A percentile compares a stretch with the other conserved stretches of the same genome.
Conservation (phyloP, 768 basidiomycete genomes). For the Rhodocollybia butyracea region DNA sequence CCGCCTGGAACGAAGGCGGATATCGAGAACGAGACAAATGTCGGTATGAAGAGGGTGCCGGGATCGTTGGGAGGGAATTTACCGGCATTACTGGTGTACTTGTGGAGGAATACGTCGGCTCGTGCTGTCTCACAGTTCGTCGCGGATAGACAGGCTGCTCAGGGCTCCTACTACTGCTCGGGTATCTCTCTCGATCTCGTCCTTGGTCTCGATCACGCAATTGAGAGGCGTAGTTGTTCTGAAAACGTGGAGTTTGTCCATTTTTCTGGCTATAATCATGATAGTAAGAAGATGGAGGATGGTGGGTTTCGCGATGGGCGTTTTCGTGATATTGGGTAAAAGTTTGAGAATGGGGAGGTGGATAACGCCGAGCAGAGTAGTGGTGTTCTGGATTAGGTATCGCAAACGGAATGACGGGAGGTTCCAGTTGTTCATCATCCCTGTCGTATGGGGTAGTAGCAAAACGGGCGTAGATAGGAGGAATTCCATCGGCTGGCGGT, state of each 20-base stretch:
- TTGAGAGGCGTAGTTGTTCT: too few species aligned
- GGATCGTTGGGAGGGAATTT: background rate
- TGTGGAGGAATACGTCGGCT: background rate
- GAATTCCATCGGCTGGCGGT: background rate
- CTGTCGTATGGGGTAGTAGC: background rate
- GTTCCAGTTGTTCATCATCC: background rate
- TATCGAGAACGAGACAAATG: background rate
- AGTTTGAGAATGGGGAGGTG: too few species aligned
- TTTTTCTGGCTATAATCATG: background rate
- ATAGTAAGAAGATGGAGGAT: background rate
- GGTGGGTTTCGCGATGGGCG: too few species aligned
- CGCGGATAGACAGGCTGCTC: background rate
- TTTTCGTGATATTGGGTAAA: too few species aligned
- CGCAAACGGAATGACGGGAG: background rate
- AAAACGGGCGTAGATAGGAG: constrained; percentile 1
- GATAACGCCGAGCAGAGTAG: too few species aligned
- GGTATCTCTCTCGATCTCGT: background rate
- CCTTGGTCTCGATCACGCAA: background rate
- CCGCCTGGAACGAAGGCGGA: background rate
- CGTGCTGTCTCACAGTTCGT: background rate
- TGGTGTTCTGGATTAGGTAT: too few species aligned
- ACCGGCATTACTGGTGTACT: background rate
- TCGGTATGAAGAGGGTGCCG: background rate
- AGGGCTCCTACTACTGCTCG: background rate
- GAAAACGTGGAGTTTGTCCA: too few species aligned